phyloP scores from a whole-genome alignment of 1,139 yeast genomes.

The Pichia sp. region DNA sequence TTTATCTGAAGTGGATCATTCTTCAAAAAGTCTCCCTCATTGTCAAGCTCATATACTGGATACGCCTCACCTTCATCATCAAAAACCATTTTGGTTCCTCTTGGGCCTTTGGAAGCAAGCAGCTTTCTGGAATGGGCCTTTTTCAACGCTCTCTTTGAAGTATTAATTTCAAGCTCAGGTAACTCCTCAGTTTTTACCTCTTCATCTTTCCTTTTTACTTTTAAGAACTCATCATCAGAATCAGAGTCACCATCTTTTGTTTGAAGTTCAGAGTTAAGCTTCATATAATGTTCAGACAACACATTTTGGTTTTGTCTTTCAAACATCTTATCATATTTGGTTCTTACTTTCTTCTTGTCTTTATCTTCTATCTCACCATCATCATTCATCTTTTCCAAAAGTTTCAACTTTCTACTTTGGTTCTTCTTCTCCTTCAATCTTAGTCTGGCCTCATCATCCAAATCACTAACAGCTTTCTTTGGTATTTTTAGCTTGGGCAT shows the following conservation, averaged over 20 bases:
- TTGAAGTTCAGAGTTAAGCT: slow-evolving; percentile 45
- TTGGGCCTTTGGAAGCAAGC: slow-evolving; percentile 45
- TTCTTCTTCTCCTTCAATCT: slow-evolving; percentile 70
- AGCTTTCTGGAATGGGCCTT: slow-evolving; percentile 83
- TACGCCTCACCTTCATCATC: slow-evolving; percentile 95
- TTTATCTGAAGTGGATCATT: slow-evolving; percentile 67
- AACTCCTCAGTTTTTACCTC: slow-evolving; percentile 55
- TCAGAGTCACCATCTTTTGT: slow-evolving; percentile 36
- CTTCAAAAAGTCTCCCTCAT: slow-evolving; percentile 76
- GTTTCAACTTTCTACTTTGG: slow-evolving; percentile 61
- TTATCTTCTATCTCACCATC: slow-evolving; percentile 51
- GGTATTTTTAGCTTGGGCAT: slow-evolving; percentile 83
- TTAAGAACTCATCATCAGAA: slow-evolving; percentile 66
- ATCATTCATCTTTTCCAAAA: slow-evolving; percentile 52
- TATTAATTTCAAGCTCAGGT: slow-evolving; percentile 53
- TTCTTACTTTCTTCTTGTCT: slow-evolving; percentile 47
- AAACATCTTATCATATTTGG: slow-evolving; percentile 94
- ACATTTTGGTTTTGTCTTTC: slow-evolving; percentile 92
- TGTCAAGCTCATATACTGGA: slow-evolving; percentile 83
- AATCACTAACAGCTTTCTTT: slow-evolving; percentile 31
- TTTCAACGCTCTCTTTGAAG: slow-evolving; percentile 82
- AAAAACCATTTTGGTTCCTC: slow-evolving; percentile 72
- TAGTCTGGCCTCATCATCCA: slow-evolving; percentile 30
- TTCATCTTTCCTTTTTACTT: slow-evolving; percentile 72
- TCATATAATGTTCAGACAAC: slow-evolving; percentile 78